A percentile compares a stretch with the other conserved stretches of the same genome.
phyloP scores from a whole-genome alignment of 352 stramenopile species.

The Blastocystis sp. region DNA sequence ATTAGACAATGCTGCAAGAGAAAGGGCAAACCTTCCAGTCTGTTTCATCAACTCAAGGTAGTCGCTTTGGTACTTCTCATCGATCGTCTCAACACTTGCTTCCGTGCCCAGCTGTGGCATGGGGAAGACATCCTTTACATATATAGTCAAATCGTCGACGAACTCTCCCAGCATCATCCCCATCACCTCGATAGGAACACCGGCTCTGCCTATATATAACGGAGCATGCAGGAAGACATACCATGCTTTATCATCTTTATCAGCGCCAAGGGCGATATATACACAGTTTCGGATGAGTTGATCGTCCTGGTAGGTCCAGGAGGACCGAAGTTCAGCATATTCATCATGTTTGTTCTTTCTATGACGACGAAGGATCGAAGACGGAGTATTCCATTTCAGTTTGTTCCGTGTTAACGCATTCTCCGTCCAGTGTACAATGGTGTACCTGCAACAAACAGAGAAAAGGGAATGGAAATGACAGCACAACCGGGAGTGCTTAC shows the following conservation, averaged over 20 bases:
- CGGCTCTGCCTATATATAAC: slow-evolving; percentile 79
- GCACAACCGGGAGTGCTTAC: too few species aligned
- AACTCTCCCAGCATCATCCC: slow-evolving; percentile 99
- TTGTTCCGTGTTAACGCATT: too few species aligned
- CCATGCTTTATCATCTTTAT: slow-evolving; percentile 99
- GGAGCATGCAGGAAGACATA: slow-evolving; percentile 44
- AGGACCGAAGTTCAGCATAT: not conserved
- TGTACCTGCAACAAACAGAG: too few species aligned
- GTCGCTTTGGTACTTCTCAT: slow-evolving; percentile 98
- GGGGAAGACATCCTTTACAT: slow-evolving; percentile 98
- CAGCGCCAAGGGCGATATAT: slow-evolving; percentile 95
- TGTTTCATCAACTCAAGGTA: slow-evolving; percentile 99
- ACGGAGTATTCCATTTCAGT: not conserved
- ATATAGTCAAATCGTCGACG: slow-evolving; percentile 98
- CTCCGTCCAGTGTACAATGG: too few species aligned
- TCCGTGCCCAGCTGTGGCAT: slow-evolving; percentile 94
- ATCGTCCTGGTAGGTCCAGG: slow-evolving; percentile 21
- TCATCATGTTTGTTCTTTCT: not conserved
- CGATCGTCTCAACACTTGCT: slow-evolving; percentile 92
- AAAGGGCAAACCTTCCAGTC: slow-evolving; percentile 78
- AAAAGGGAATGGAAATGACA: too few species aligned
- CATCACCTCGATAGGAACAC: slow-evolving; percentile 99
- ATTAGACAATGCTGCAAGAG: slow-evolving; percentile 31
- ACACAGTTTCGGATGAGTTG: slow-evolving; percentile 88
- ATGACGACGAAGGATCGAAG: not conserved